Evolutionary conservation across 371 early-diverging fungal species (phyloP), one percentile per base, ranked within the genome.

Genomic region (Mortierella sp.): DNA sequence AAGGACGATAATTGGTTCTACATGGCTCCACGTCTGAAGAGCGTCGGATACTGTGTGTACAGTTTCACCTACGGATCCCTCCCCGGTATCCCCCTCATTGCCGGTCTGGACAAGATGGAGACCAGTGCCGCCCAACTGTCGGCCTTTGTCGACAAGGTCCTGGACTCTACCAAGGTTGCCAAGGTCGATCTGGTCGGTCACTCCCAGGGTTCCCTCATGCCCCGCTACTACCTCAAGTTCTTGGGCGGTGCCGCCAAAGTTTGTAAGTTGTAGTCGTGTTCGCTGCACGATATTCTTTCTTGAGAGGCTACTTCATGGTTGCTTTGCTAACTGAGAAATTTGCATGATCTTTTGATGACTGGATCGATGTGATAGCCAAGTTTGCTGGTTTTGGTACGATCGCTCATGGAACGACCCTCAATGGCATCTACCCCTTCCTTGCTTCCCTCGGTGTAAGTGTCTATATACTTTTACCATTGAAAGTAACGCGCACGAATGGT

Each of bases 181-280:
- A 24, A 77, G 52, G 73, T 77, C 24, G 68, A 77, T n/a, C 29
- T 77, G 41, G 61, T 77, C 1, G 73, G 77, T 7, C 73, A 77
- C 22, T 77, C 77, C 4, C 74, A 84, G 61, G 84, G 82, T 16
- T 68, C 78, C 6, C 40, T 83, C 29, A 77, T 78, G 75, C 84
- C 84, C 19, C 73, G 85, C 0, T 84, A 84, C 55, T 79, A 79
- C 47, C 47, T 84, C 34, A 79, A 79, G 71, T 66, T 52, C 77
- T 31, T 84, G 31, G 77, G 77, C 11, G 79, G 79, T 22, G 79
- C 79, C 19, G 0, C 76, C 71, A 84, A 84, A 55, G 70, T 84
- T 39, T 41, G 74, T 76, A 76, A 6, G 78, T 63, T 29, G 6
- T 10, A 22, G 13, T 29, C 58, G 13, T 14, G 11, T 4, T 16